Conservation (phyloP, 2,329 filamentous ascomycete genomes). For the Juglanconis oblonga region DNA sequence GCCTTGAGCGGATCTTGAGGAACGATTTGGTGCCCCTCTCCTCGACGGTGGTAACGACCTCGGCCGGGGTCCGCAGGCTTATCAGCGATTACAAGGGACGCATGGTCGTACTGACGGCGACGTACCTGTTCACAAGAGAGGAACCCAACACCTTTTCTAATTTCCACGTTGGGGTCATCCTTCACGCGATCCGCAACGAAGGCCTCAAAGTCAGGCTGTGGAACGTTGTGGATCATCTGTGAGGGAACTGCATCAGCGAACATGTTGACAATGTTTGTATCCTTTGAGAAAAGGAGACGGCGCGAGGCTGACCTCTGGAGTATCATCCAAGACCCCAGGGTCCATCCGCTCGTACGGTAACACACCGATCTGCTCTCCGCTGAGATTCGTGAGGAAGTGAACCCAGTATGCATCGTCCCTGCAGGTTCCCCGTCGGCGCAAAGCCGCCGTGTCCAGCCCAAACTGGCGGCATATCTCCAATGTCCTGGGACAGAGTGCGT, state of each 20-base stretch:
- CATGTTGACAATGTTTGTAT: too few species aligned
- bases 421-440: constrained; percentile 27
- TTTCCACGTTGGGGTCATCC: constrained; percentile 26
- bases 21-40: constrained; percentile 23
- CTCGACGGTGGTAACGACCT: constrained; percentile 28
- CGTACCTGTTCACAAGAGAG: constrained; percentile 31
- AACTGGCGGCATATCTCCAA: constrained; percentile 31
- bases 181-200: constrained; percentile 27
- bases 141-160: constrained; percentile 32
- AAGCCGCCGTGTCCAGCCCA: constrained; percentile 25
- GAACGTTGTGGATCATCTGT: constrained; percentile 41
- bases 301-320: constrained; percentile 27
- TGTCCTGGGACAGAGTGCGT: constrained; percentile 27
- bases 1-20: constrained; percentile 28
- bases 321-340: constrained; percentile 30
- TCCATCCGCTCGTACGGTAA: constrained; percentile 34
- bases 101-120: neutral
- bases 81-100: neutral
- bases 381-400: constrained; percentile 37
- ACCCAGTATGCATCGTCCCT: constrained; percentile 36
- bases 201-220: constrained; percentile 39
- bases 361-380: constrained; percentile 32
- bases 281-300: neutral
- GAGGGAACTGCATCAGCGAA: too few species aligned
- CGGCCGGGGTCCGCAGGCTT: constrained; percentile 20